These are phyloP conservation scores for Drechslerella coelobrocha DNA, from an alignment of 2,329 filamentous ascomycete species.

Conservation along the genomic window DNA sequence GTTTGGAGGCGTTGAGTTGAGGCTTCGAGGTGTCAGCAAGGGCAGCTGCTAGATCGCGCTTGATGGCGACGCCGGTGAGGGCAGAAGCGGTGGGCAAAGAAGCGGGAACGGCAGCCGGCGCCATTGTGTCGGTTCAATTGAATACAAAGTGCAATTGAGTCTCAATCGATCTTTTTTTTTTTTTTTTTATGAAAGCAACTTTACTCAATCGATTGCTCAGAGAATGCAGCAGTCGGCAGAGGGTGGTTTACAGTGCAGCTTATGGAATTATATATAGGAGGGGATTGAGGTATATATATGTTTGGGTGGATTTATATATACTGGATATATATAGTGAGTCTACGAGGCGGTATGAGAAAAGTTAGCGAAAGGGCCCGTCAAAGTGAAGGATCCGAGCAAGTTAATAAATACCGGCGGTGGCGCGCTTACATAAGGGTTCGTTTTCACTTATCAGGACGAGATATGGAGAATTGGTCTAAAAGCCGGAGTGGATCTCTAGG, in stretches of 20 bases:
- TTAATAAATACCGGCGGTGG: neutral
- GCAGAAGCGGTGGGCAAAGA: slow-evolving; percentile 19
- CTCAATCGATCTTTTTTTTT: too few species aligned
- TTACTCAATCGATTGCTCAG: too few species aligned
- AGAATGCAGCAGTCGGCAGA: too few species aligned
- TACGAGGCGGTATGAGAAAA: neutral
- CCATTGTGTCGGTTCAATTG: slow-evolving; percentile 28
- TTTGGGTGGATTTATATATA: neutral
- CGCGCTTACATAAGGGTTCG: neutral
- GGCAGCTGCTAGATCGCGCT: slow-evolving; percentile 18
- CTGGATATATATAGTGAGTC: neutral
- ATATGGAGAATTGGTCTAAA: too few species aligned
- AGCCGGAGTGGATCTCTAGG: too few species aligned
- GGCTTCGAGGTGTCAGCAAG: slow-evolving; percentile 8
- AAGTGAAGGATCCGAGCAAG: neutral
- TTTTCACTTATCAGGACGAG: too few species aligned
- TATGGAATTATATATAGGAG: too few species aligned
- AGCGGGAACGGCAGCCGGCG: slow-evolving; percentile 45
- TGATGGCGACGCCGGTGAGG: slow-evolving; percentile 32
- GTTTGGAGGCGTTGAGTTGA: slow-evolving; percentile 64
- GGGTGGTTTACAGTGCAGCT: too few species aligned
- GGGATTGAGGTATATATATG: neutral
- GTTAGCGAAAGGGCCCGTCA: neutral
- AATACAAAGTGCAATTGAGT: too few species aligned
- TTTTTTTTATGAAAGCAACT: too few species aligned